A percentile compares a stretch with the other conserved stretches of the same genome.
Conservation (phyloP, 2,329 filamentous ascomycete genomes). For the Sporothrix brasiliensis region DNA sequence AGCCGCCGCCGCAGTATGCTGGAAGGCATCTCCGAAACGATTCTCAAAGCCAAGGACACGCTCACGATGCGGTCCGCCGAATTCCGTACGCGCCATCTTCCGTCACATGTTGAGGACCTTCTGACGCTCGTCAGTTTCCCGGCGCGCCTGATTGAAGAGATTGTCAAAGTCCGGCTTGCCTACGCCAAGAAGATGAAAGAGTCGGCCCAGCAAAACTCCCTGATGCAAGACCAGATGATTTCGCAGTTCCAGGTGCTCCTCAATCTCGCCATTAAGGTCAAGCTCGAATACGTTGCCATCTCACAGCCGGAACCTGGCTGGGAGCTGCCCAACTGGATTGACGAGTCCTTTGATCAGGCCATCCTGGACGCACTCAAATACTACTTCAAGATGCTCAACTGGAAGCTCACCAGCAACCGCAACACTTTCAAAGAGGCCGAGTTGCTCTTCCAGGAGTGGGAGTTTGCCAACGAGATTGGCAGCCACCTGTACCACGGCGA, state of each 20-base stretch:
- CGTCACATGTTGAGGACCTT: slow-evolving; percentile 94
- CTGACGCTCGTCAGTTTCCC: slow-evolving; percentile 97
- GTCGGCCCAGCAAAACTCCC: slow-evolving; percentile 83
- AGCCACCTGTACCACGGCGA: slow-evolving; percentile 90
- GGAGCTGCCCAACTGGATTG: slow-evolving; percentile 94
- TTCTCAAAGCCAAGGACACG: slow-evolving; percentile 90
- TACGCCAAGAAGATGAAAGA: slow-evolving; percentile 97
- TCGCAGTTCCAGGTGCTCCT: slow-evolving; percentile 92
- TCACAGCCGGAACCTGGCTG: slow-evolving; percentile 87
- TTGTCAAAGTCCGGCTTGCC: slow-evolving; percentile 86
- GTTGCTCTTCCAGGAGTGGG: slow-evolving; percentile 96
- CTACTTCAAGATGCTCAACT: slow-evolving; percentile 98
- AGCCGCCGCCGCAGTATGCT: slow-evolving; percentile 74
- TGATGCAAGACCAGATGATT: slow-evolving; percentile 98
- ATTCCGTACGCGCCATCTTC: slow-evolving; percentile 86
- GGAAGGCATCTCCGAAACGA: slow-evolving; percentile 78
- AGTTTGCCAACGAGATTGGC: slow-evolving; percentile 92
- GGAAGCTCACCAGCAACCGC: slow-evolving; percentile 96
- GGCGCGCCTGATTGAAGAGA: slow-evolving; percentile 91
- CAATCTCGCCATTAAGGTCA: slow-evolving; percentile 88
- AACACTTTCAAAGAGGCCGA: slow-evolving; percentile 99
- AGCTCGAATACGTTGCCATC: slow-evolving; percentile 81
- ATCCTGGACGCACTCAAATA: slow-evolving; percentile 93
- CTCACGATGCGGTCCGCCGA: slow-evolving; percentile 82
- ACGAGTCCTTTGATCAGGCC: slow-evolving; percentile 91